Evolutionary conservation across 345 rosid genomes (phyloP).

Genomic region (Populus ilicifolia): DNA sequence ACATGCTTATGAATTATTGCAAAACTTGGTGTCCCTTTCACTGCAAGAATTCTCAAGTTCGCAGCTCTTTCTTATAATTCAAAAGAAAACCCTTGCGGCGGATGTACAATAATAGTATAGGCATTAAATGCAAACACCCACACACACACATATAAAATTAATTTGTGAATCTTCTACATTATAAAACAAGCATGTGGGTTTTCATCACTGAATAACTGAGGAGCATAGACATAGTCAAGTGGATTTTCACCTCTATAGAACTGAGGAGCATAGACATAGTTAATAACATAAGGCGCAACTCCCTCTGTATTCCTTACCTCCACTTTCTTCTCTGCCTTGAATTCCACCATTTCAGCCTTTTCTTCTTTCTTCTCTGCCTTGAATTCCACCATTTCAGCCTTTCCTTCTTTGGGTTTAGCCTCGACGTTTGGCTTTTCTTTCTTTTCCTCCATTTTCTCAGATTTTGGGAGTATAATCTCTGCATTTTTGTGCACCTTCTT

Average conservation of each 20-base stretch:
- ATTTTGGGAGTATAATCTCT: constrained; percentile 47
- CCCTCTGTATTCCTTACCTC: constrained; percentile 48
- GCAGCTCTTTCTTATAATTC: too few species aligned
- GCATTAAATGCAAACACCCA: too few species aligned
- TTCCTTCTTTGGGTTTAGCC: constrained; percentile 14
- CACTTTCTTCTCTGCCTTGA: constrained; percentile 36
- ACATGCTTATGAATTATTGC: too few species aligned
- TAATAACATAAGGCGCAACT: constrained; percentile 60
- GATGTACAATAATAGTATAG: too few species aligned
- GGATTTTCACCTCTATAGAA: background rate
- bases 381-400: constrained; percentile 20
- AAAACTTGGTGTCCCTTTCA: too few species aligned
- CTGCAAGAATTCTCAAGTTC: too few species aligned
- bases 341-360: constrained; percentile 22
- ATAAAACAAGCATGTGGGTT: constrained; percentile 78
- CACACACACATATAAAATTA: too few species aligned
- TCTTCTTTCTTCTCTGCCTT: constrained; percentile 36
- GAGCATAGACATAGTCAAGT: constrained; percentile 27
- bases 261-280: constrained; percentile 76
- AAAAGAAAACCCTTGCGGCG: too few species aligned
- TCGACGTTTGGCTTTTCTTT: constrained; percentile 24
- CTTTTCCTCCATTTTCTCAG: constrained; percentile 27
- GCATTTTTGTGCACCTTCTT: constrained; percentile 66
- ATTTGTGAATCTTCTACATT: constrained; percentile 20
- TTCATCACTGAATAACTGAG: constrained; percentile 83